phyloP scores from a whole-genome alignment of 345 rosid species.

The Toxicodendron radicans region DNA sequence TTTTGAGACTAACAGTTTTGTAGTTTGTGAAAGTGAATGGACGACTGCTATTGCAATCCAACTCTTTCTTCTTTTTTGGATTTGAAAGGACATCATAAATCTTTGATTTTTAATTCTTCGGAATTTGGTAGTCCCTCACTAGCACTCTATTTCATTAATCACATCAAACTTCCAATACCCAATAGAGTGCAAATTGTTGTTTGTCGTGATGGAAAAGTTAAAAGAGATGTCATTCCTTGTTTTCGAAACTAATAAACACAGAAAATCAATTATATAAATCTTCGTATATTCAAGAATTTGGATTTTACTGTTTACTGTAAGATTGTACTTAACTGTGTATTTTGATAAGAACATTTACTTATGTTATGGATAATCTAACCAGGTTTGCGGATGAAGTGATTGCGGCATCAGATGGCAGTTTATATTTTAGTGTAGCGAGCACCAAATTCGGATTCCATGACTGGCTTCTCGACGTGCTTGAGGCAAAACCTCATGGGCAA shows the following conservation, averaged over 20 bases:
- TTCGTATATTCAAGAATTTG: too few species aligned
- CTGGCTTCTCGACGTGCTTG: slow-evolving; percentile 48
- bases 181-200: too few species aligned
- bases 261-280: too few species aligned
- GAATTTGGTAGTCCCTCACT: background rate
- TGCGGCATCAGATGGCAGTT: slow-evolving; percentile 51
- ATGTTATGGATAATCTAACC: background rate
- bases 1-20: background rate
- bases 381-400: slow-evolving; percentile 61
- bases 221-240: too few species aligned
- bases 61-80: background rate
- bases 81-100: background rate
- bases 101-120: too few species aligned
- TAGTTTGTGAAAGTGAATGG: slow-evolving; percentile 9
- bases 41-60: slow-evolving; percentile 6
- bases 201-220: too few species aligned
- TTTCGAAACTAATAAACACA: too few species aligned
- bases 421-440: slow-evolving; percentile 51
- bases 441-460: slow-evolving; percentile 41
- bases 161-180: too few species aligned
- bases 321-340: too few species aligned
- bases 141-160: background rate
- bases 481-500: slow-evolving; percentile 57
- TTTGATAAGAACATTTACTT: background rate
- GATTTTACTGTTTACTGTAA: too few species aligned